phyloP scores from a whole-genome alignment of 257 asterid species.

The Echium plantagineum region DNA sequence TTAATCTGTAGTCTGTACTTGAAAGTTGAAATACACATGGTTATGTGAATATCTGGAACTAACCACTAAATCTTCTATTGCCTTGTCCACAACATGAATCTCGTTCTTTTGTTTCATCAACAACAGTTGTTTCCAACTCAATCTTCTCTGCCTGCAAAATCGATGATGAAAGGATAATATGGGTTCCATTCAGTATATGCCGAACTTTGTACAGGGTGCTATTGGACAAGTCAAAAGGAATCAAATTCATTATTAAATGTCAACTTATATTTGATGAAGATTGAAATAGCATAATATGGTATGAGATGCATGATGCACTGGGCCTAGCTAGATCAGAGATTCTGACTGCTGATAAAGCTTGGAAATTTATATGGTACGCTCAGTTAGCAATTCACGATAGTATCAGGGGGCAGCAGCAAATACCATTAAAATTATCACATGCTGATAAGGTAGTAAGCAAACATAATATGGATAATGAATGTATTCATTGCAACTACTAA shows the following conservation, averaged over 20 bases:
- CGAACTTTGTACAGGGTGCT: neutral
- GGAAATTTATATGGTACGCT: no score
- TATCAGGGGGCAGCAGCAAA: no score
- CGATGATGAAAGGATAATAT: slow-evolving; percentile 6
- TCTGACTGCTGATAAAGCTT: no score
- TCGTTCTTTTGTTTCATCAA: slow-evolving; percentile 94
- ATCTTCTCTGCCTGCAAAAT: slow-evolving; percentile 75
- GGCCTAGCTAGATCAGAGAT: neutral
- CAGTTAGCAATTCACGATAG: no score
- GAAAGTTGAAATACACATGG: slow-evolving; percentile 8
- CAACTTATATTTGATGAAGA: neutral
- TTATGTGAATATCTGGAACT: slow-evolving; percentile 20
- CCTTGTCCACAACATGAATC: slow-evolving; percentile 80
- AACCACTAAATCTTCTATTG: slow-evolving; percentile 92
- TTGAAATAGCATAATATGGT: neutral
- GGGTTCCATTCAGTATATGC: neutral
- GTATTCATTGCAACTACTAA: no score
- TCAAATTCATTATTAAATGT: neutral
- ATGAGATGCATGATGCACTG: neutral
- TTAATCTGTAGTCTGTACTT: no score
- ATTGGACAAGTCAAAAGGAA: neutral
- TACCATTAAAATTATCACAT: no score
- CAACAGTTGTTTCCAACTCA: slow-evolving; percentile 96
- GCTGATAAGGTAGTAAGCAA: no score
- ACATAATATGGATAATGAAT: no score